These are phyloP conservation scores for Kitagawia praeruptora DNA, from an alignment of 129 eudicot species.

Conservation along the genomic window DNA sequence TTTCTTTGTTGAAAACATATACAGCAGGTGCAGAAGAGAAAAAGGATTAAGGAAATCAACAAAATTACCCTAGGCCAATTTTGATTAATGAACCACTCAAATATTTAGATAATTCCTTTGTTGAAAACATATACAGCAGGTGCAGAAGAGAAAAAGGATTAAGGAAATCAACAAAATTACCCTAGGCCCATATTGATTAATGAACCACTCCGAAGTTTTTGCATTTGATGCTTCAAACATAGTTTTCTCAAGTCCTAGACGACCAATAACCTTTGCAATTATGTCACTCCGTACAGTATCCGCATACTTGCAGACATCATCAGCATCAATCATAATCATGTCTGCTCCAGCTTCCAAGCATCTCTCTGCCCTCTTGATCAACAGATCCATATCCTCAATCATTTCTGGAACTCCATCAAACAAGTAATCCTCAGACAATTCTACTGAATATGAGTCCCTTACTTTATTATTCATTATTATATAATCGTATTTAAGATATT, in stretches of 20 bases:
- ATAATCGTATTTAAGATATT: no score
- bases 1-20: not conserved
- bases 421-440: not conserved
- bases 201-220: constrained; percentile 81
- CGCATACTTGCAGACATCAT: constrained; percentile 63
- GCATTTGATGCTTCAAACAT: constrained; percentile 91
- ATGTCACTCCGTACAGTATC: constrained; percentile 69
- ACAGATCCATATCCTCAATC: constrained; percentile 75
- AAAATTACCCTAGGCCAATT: constrained; percentile 71
- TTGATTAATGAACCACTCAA: constrained; percentile 88
- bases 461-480: not conserved
- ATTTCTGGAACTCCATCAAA: constrained; percentile 28
- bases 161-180: constrained; percentile 25
- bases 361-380: constrained; percentile 85
- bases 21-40: not conserved
- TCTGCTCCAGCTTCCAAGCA: constrained; percentile 99
- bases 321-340: constrained; percentile 91
- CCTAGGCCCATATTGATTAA: constrained; percentile 81
- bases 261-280: constrained; percentile 74
- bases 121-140: not conserved
- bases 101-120: not conserved
- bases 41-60: not conserved
- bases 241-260: constrained; percentile 78
- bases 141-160: not conserved
- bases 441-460: not conserved